These are phyloP conservation scores for Cladorrhinum samala DNA, from an alignment of 495 filamentous ascomycete species.

Conservation along the genomic window DNA sequence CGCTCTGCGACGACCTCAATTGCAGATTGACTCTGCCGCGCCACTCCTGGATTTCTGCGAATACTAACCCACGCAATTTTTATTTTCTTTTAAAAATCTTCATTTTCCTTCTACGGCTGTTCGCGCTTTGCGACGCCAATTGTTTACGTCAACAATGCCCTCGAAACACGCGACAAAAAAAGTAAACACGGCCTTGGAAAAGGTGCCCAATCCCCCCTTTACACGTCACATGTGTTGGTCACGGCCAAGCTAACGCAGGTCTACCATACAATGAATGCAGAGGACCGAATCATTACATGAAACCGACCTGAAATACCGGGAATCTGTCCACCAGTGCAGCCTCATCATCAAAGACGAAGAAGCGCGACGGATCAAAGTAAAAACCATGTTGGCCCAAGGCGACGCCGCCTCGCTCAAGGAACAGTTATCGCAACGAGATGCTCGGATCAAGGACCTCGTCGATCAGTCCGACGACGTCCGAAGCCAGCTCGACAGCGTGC, in stretches of 20 bases:
- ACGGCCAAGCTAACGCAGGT: neutral
- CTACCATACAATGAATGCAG: constrained; percentile 20
- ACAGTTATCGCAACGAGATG: constrained; percentile 40
- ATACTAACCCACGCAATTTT: neutral
- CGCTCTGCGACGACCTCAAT: neutral
- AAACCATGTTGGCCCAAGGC: constrained; percentile 60
- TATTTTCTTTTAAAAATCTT: neutral
- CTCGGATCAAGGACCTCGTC: constrained; percentile 53
- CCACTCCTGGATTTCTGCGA: neutral
- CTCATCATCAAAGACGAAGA: constrained; percentile 63
- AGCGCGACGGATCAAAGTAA: constrained; percentile 56
- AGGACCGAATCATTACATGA: constrained; percentile 32
- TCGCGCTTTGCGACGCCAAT: neutral
- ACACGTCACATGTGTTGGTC: neutral
- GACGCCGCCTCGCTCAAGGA: constrained; percentile 49
- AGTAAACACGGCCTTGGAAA: constrained; percentile 37
- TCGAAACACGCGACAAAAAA: constrained; percentile 29
- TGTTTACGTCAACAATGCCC: constrained; percentile 20
- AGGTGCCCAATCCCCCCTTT: constrained; percentile 23
- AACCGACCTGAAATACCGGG: constrained; percentile 63
- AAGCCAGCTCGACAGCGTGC: constrained; percentile 49
- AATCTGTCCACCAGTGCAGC: constrained; percentile 49
- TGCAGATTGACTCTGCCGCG: neutral
- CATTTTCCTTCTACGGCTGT: neutral
- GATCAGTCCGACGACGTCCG: constrained; percentile 52